Percentiles rank a stretch among this genome's conserved stretches.
Evolutionary conservation across 805 yeast species (phyloP).

Genomic region (Saccharomycopsis sp.): DNA sequence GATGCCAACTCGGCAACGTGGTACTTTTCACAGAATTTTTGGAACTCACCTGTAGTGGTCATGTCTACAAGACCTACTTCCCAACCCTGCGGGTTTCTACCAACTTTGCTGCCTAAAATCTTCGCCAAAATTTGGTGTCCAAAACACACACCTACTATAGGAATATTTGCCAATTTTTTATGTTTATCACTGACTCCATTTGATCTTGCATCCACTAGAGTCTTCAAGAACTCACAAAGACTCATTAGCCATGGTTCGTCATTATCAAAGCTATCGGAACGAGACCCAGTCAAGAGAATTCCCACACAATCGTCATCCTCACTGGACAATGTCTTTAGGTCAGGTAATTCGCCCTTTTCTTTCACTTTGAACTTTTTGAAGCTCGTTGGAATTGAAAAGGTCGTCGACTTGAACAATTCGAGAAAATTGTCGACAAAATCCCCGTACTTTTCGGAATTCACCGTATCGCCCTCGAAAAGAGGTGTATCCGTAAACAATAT

Average conservation of each 20-base stretch:
- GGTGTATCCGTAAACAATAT: conserved; percentile 23
- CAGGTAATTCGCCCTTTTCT: conserved; percentile 26
- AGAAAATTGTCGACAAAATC: conserved; percentile 47
- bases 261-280: conserved; percentile 37
- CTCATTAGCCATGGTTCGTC: conserved; percentile 35
- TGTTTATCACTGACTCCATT: background rate
- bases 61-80: conserved; percentile 60
- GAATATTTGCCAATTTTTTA: conserved; percentile 27
- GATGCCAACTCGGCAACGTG: conserved; percentile 1
- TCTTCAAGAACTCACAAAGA: conserved; percentile 32
- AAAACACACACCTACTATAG: conserved; percentile 70
- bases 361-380: conserved; percentile 35
- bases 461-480: conserved; percentile 1
- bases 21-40: conserved; percentile 22
- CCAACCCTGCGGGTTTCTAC: conserved; percentile 58
- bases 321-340: conserved; percentile 16
- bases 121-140: conserved; percentile 79
- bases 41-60: conserved; percentile 35
- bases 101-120: conserved; percentile 56
- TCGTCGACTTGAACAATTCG: conserved; percentile 23
- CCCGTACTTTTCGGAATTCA: conserved; percentile 32
- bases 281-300: conserved; percentile 42
- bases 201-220: conserved; percentile 18
- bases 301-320: conserved; percentile 27
- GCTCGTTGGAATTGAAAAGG: conserved; percentile 9